Base-by-base conservation (phyloP, 2,329 filamentous ascomycete species). In the Trichoderma polysporum region DNA sequence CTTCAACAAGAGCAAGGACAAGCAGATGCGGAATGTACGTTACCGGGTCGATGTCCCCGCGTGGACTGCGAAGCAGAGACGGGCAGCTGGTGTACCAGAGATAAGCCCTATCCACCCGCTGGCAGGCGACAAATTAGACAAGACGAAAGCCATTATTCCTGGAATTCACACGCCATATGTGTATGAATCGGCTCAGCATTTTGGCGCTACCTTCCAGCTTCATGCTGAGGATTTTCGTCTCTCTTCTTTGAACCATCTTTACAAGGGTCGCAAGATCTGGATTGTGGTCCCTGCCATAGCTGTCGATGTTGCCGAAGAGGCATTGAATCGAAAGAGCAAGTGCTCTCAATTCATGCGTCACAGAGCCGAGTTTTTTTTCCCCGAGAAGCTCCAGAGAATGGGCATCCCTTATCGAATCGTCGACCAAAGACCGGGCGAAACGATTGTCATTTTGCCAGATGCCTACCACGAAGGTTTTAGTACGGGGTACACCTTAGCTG, bases 341-440 rank as follows among this genome's bases (percentile, higher is more conserved):
- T 80, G 78, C 63, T 79, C 78, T 6, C 78, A 80, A 63, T 80
- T 80, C 61, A 80, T 80, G 78, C 76, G 78, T 22, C 78, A 80
- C 69, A 74, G 78, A 47, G 78, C 78, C 39, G 78, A 79, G 68
- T 80, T 80, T 69, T 76, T 80, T 70, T 80, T 80, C 60, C 78
- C 78, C 1, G 75, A 79, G 33, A 78, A 78, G 67, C 77, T 80
- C 1, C 71, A 77, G n/a, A 77, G 77, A 68, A 73, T 80, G 10
- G 76, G 76, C 10, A 77, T 80, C 8, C 78, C 78, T 0, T 77
- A 74, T 65, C 76, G 78, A 12, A 74, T 79, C 60, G 73, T 79
- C 59, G 78, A 80, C 39, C 78, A 80, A 60, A 74, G 77, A 1
- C 77, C 78, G 6, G 78, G 78, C 7, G 78, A 80, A 70, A 80